These are phyloP conservation scores for Logfia minima DNA, from an alignment of 129 eudicot genomes.

Conservation along the genomic window DNA sequence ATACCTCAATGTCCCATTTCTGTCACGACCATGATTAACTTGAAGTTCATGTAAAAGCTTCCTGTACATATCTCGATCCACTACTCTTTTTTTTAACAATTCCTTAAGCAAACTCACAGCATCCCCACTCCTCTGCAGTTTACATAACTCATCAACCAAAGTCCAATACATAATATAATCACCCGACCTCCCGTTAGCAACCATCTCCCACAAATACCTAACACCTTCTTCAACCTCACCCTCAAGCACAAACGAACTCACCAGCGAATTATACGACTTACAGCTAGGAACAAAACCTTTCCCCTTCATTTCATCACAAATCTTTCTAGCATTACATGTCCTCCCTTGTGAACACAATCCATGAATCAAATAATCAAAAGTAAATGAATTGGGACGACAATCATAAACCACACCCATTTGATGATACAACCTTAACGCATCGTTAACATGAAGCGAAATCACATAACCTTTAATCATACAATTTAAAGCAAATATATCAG, in stretches of 20 bases:
- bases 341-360: slow-evolving; percentile 90
- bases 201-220: slow-evolving; percentile 74
- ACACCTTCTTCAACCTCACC: slow-evolving; percentile 74
- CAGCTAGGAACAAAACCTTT: slow-evolving; percentile 74
- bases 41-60: slow-evolving; percentile 53
- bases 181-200: slow-evolving; percentile 38
- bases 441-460: slow-evolving; percentile 74
- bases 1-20: slow-evolving; percentile 24
- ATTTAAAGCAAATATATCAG: slow-evolving; percentile 76
- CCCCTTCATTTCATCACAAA: slow-evolving; percentile 72
- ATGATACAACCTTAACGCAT: slow-evolving; percentile 82
- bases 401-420: slow-evolving; percentile 87
- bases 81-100: slow-evolving; percentile 51
- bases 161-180: slow-evolving; percentile 75
- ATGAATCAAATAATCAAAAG: slow-evolving; percentile 77
- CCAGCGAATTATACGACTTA: slow-evolving; percentile 85
- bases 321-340: slow-evolving; percentile 70
- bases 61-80: slow-evolving; percentile 42
- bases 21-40: slow-evolving; percentile 33
- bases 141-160: slow-evolving; percentile 63
- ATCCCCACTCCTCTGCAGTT: slow-evolving; percentile 41
- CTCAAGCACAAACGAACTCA: slow-evolving; percentile 67
- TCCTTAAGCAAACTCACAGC: slow-evolving; percentile 58
- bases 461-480: slow-evolving; percentile 89
- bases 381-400: slow-evolving; percentile 61